Percentiles rank a stretch among this genome's conserved stretches.
Conservation (phyloP, 225 moss, liverwort and hornwort species). For the Thuidium tamariscinum region DNA sequence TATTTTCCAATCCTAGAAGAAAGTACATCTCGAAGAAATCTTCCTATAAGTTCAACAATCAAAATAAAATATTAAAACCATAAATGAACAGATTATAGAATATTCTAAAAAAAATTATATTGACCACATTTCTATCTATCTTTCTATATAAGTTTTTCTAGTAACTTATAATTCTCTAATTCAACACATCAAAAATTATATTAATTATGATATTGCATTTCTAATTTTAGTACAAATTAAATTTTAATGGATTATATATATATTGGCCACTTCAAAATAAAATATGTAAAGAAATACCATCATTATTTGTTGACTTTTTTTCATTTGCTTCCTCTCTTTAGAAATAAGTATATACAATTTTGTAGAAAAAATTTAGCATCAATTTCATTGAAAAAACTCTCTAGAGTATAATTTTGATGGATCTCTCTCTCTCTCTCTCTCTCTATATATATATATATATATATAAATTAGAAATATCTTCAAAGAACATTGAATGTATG, state of each 20-base stretch:
- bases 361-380: too few relatives aligned
- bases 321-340: not conserved
- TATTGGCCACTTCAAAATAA: not conserved
- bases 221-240: not conserved
- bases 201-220: not conserved
- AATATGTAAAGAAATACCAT: not conserved
- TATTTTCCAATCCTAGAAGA: not conserved
- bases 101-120: not conserved
- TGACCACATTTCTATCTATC: not conserved
- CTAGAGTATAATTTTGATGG: not conserved
- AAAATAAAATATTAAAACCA: not conserved
- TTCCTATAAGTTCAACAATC: not conserved
- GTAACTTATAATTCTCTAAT: rapidly evolving
- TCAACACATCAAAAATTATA: not conserved
- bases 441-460: too few relatives aligned
- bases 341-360: not conserved
- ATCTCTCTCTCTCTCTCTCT: not conserved
- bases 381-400: not conserved
- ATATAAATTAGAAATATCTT: rapidly evolving
- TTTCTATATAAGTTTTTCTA: not conserved
- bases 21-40: not conserved
- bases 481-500: not conserved
- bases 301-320: not conserved
- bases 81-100: not conserved
- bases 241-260: not conserved